phyloP scores from a whole-genome alignment of 108 stramenopile species.

The Fragilariopsis cylindrus region DNA sequence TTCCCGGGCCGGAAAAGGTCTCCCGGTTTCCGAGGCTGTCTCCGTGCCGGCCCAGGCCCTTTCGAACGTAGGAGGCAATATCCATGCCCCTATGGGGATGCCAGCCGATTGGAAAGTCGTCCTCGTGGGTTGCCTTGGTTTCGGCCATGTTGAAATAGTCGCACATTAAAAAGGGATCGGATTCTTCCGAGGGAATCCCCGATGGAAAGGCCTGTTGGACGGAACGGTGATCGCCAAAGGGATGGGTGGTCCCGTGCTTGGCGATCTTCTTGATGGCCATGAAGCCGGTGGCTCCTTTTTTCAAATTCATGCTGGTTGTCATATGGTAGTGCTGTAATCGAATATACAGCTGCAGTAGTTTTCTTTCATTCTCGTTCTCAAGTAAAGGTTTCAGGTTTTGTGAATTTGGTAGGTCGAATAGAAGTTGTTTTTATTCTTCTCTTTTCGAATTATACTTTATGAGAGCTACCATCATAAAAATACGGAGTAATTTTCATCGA shows the following conservation, averaged over 20 bases:
- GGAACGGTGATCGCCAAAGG: conserved; percentile 55
- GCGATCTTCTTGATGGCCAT: conserved; percentile 41
- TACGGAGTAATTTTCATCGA: no score
- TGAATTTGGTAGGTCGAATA: no score
- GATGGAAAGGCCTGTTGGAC: conserved; percentile 60
- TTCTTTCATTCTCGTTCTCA: no score
- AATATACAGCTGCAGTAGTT: no score
- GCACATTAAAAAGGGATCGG: conserved; percentile 73
- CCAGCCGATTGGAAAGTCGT: conserved; percentile 60
- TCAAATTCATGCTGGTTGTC: background rate
- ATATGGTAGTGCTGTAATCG: no score
- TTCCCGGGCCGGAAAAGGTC: conserved; percentile 51
- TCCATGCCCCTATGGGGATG: conserved; percentile 67
- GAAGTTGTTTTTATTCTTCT: no score
- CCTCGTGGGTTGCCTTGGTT: conserved; percentile 24
- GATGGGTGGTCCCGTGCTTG: conserved; percentile 43
- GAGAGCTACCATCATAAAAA: no score
- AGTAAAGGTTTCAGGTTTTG: no score
- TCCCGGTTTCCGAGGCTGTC: conserved; percentile 59
- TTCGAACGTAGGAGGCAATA: conserved; percentile 44
- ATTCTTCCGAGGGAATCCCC: conserved; percentile 32
- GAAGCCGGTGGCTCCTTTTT: background rate
- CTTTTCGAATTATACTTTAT: no score
- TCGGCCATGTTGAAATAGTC: conserved; percentile 48
- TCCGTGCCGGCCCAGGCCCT: conserved; percentile 50